A percentile compares a stretch with the other conserved stretches of the same genome.
Evolutionary conservation across 2,329 filamentous ascomycete species (phyloP).

Genomic region (Aspergillus udagawae): DNA sequence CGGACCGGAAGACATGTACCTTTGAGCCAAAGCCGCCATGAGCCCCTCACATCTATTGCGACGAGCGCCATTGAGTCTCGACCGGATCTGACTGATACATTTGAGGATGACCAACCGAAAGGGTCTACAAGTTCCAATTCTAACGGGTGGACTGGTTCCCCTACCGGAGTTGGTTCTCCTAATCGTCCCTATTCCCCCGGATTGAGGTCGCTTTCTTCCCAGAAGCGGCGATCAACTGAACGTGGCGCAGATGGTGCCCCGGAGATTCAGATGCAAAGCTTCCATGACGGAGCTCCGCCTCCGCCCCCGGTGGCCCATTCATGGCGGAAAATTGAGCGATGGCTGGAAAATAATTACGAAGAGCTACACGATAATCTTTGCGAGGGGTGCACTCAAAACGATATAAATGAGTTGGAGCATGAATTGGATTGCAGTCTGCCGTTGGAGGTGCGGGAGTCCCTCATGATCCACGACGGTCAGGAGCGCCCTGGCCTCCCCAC

Average conservation of each 20-base stretch:
- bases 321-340: conserved; percentile 89
- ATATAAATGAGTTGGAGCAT: conserved; percentile 94
- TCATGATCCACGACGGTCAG: conserved; percentile 92
- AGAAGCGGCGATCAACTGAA: conserved; percentile 56
- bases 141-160: conserved; percentile 60
- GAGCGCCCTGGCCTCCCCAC: conserved; percentile 88
- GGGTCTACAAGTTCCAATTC: conserved; percentile 53
- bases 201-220: conserved; percentile 72
- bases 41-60: conserved; percentile 79
- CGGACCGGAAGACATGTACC: conserved; percentile 86
- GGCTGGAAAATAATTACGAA: conserved; percentile 92
- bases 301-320: conserved; percentile 84
- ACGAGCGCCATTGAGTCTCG: conserved; percentile 84
- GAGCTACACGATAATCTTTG: conserved; percentile 92
- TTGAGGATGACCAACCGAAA: conserved; percentile 66
- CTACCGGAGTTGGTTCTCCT: conserved; percentile 52
- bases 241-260: conserved; percentile 66
- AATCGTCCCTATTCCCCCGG: conserved; percentile 83
- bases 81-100: conserved; percentile 73
- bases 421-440: conserved; percentile 91
- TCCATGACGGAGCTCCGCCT: conserved; percentile 85
- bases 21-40: conserved; percentile 74
- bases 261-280: conserved; percentile 95
- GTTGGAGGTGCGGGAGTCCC: conserved; percentile 86
- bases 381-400: conserved; percentile 87